These are phyloP conservation scores for Suillus decipiens DNA, from an alignment of 768 basidiomycete genomes.

Conservation along the genomic window DNA sequence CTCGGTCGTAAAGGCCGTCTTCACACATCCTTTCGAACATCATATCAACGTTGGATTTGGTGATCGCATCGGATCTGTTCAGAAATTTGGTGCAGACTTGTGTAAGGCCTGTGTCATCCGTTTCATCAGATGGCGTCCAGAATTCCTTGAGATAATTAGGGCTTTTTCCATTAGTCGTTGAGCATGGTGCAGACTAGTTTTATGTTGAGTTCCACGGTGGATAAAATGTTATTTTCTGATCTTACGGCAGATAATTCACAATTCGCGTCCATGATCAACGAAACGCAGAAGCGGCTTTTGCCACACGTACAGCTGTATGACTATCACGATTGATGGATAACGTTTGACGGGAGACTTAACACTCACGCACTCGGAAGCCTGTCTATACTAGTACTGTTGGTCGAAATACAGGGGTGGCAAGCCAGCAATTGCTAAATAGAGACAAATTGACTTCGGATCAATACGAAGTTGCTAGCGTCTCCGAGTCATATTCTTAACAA, in stretches of 20 bases:
- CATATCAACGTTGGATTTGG: not conserved
- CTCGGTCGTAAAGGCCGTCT: conserved; percentile 4
- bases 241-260: not conserved
- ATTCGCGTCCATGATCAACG: not conserved
- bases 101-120: not conserved
- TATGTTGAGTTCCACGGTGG: not conserved
- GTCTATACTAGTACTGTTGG: not conserved
- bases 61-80: not conserved
- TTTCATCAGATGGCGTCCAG: not conserved
- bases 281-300: not conserved
- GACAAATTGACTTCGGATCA: too few relatives aligned
- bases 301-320: not conserved
- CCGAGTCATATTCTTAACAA: not conserved
- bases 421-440: not conserved
- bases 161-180: not conserved
- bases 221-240: not conserved
- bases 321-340: not conserved
- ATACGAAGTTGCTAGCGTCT: too few relatives aligned
- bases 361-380: not conserved
- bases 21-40: conserved; percentile 1
- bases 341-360: not conserved
- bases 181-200: not conserved
- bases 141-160: not conserved
- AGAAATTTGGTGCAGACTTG: not conserved
- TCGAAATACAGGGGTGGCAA: not conserved